Percentiles rank a stretch among this genome's conserved stretches.
Conservation (phyloP, 805 yeast species). For the Teunomyces tritomae region DNA sequence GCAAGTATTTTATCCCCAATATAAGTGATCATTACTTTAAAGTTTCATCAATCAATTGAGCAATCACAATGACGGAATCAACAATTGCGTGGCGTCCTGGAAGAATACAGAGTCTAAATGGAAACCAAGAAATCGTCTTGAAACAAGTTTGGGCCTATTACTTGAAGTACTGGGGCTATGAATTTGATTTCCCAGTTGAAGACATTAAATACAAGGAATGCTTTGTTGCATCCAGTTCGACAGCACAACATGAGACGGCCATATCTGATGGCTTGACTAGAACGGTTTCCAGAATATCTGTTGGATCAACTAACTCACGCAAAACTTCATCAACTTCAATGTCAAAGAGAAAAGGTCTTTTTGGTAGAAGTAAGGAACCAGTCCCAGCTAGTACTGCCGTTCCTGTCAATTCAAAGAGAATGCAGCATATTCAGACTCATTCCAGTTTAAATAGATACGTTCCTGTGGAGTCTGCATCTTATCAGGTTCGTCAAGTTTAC, state of each 20-base stretch:
- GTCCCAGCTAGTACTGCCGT: conserved; percentile 9
- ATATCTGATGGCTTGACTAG: conserved; percentile 16
- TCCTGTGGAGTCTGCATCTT: conserved; percentile 21
- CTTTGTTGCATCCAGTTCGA: conserved; percentile 29
- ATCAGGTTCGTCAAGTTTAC: conserved; percentile 18
- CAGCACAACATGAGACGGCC: conserved; percentile 7
- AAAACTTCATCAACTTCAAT: conserved; percentile 15
- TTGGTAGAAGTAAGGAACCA: conserved; percentile 16
- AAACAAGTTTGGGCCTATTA: conserved; percentile 72
- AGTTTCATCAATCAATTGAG: too few species aligned
- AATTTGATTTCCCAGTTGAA: conserved; percentile 24
- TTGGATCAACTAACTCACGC: conserved; percentile 25
- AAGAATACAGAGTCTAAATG: conserved; percentile 34
- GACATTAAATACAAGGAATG: conserved; percentile 30
- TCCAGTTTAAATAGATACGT: conserved; percentile 25
- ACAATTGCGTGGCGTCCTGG: conserved; percentile 28
- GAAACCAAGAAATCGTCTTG: conserved; percentile 58
- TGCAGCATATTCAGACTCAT: conserved; percentile 25
- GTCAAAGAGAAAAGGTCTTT: conserved; percentile 29
- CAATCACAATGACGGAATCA: background rate
- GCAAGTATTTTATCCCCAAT: background rate
- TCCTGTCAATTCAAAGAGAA: conserved; percentile 24
- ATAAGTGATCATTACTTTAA: too few species aligned
- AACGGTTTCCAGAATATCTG: conserved; percentile 21
- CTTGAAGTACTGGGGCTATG: conserved; percentile 58